These are phyloP conservation scores for Melaleuca quinquenervia DNA, from an alignment of 345 rosid species.

Conservation along the genomic window DNA sequence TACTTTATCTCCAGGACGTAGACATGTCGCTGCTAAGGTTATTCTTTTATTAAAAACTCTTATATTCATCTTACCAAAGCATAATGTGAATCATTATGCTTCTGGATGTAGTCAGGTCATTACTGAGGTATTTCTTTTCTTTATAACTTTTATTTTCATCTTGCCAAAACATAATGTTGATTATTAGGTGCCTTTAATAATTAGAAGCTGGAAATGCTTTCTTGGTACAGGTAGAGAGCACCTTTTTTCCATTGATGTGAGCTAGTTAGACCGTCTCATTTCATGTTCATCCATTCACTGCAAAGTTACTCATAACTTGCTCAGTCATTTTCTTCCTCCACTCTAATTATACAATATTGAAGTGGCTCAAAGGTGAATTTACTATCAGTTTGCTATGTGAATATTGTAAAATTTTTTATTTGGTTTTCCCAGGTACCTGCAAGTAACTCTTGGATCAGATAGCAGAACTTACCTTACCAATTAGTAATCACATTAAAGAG, in stretches of 20 bases:
- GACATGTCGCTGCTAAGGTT: constrained; percentile 73
- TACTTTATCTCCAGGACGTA: constrained; percentile 86
- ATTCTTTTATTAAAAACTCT: not conserved
- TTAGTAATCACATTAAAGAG: not conserved
- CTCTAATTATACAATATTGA: not conserved
- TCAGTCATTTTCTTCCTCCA: not conserved
- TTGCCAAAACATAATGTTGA: not conserved
- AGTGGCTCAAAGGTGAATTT: not conserved
- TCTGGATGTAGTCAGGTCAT: not conserved
- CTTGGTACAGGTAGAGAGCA: not conserved
- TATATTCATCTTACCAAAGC: not conserved
- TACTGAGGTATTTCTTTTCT: not conserved
- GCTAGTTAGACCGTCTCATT: not conserved
- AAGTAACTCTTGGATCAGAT: not conserved
- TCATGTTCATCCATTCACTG: not conserved
- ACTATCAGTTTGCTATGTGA: not conserved
- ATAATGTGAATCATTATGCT: not conserved
- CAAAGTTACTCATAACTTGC: not conserved
- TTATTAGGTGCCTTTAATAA: not conserved
- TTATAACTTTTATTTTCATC: not conserved
- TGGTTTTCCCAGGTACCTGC: not conserved
- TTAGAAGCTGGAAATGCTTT: not conserved
- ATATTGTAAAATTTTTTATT: not conserved
- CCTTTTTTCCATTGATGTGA: not conserved
- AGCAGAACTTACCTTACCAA: not conserved